Evolutionary conservation across 441 rosid genomes (phyloP), one percentile per base, ranked within the genome.

Genomic region (Monsonia emarginata): DNA sequence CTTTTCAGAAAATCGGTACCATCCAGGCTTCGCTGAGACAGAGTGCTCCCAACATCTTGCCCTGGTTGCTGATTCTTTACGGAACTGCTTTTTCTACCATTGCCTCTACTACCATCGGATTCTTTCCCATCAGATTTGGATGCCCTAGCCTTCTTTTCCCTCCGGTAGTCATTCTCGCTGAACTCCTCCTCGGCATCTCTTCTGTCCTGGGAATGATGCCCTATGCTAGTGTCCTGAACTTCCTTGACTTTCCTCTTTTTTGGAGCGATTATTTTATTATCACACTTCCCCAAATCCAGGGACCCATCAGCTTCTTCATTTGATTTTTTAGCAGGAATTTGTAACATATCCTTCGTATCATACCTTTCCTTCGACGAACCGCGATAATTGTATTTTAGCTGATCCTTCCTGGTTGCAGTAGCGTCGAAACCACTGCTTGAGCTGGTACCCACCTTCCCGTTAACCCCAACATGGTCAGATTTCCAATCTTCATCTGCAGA

Each of bases 181-280:
- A 82, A 82, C 75, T 83, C 86, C 80, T 75, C 84, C 73, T 72
- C 76, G 60, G 68, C 18, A 64, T 76, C 69, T 71, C 75, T 74
- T 65, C 73, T 67, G 28, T 72, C 76, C 64, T 68, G 79, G 71
- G 75, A 75, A 36, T 74, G 76, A 74, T 77, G 72, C 57, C 80
- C 82, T 27, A 69, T 38, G 63, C 36, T 65, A 36, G 78, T 68
- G 31, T 76, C 86, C 71, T 59, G 74, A 73, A 48, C 68, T 36
- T 78, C 89, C 76, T 74, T 83, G 59, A 70, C 25, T 81, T 85
- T 89, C 82, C 89, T 89, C 80, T 84, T 91, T 71, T 66, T 85
- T 27, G 66, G 46, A 54, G 74, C 73, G 63, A 40, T 25, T 27
- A 77, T 86, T 69, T 75, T 75, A 71, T 72, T 76, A 75, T 80